Conservation (phyloP, 768 basidiomycete genomes). For the Lyophyllum shimeji region DNA sequence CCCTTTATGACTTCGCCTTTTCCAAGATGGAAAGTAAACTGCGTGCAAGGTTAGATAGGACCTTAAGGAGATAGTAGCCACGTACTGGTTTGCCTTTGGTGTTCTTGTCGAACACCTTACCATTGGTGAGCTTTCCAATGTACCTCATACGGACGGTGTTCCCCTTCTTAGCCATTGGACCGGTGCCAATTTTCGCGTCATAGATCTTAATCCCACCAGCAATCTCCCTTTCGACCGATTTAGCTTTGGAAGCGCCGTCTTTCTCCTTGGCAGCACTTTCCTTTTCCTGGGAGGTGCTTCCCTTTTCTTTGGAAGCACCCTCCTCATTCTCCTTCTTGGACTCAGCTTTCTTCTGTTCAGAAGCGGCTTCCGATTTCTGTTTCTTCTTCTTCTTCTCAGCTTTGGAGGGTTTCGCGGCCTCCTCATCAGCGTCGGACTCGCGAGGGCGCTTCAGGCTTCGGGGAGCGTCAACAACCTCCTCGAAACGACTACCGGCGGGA, state of each 20-base stretch:
- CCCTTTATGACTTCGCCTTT: conserved; percentile 92
- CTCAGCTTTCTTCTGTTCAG: conserved; percentile 31
- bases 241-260: conserved; percentile 21
- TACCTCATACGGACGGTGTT: conserved; percentile 85
- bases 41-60: conserved; percentile 6
- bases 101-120: conserved; percentile 79
- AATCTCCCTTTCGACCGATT: conserved; percentile 44
- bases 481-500: conserved; percentile 56
- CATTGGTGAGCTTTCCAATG: conserved; percentile 83
- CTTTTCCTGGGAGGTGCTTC: conserved; percentile 37
- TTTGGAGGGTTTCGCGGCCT: conserved; percentile 41
- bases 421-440: conserved; percentile 51
- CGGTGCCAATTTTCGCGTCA: conserved; percentile 78
- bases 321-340: conserved; percentile 27
- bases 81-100: conserved; percentile 83
- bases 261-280: conserved; percentile 33
- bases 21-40: conserved; percentile 82
- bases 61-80: conserved; percentile 10
- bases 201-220: conserved; percentile 73
- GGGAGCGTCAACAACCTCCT: conserved; percentile 57
- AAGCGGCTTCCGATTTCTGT: conserved; percentile 59
- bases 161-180: conserved; percentile 86
- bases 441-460: conserved; percentile 69
- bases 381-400: conserved; percentile 80
- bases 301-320: conserved; percentile 24